Evolutionary conservation across 805 yeast genomes (phyloP).

Genomic region (Pichia nakasei): DNA sequence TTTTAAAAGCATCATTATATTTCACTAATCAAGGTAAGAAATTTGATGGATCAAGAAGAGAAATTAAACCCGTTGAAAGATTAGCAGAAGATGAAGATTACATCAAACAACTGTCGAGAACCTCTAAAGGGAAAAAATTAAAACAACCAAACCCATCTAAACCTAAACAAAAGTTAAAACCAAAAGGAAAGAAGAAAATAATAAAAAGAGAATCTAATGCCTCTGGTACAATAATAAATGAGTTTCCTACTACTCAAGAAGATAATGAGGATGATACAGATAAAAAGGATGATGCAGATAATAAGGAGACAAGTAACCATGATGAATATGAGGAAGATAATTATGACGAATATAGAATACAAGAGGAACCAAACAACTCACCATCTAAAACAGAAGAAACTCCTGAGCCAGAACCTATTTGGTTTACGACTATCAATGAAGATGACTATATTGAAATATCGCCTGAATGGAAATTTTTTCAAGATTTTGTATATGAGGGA

Average conservation of each 20-base stretch:
- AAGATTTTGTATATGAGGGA: slow-evolving; percentile 16
- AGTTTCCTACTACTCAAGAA: too few species aligned
- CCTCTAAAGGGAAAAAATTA: slow-evolving; percentile 1
- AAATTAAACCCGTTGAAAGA: slow-evolving; percentile 17
- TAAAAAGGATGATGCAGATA: background rate
- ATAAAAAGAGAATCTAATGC: too few species aligned
- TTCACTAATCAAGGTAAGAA: slow-evolving; percentile 20
- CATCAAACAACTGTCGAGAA: background rate
- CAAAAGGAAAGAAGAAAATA: background rate
- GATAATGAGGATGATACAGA: background rate
- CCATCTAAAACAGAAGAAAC: slow-evolving; percentile 1
- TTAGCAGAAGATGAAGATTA: slow-evolving; percentile 7
- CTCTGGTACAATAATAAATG: too few species aligned
- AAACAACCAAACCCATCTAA: background rate
- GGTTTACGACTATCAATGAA: slow-evolving; percentile 18
- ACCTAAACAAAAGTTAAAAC: slow-evolving; percentile 1
- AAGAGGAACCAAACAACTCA: background rate
- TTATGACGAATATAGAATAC: background rate
- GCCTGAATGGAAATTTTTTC: slow-evolving; percentile 14
- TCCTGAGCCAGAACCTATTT: slow-evolving; percentile 8
- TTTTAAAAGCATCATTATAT: slow-evolving; percentile 20
- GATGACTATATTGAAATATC: slow-evolving; percentile 7
- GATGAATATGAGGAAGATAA: background rate
- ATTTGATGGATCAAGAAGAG: slow-evolving; percentile 14
- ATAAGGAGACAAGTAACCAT: too few species aligned